Conservation (phyloP, 345 rosid species). For the Populus tremula region DNA sequence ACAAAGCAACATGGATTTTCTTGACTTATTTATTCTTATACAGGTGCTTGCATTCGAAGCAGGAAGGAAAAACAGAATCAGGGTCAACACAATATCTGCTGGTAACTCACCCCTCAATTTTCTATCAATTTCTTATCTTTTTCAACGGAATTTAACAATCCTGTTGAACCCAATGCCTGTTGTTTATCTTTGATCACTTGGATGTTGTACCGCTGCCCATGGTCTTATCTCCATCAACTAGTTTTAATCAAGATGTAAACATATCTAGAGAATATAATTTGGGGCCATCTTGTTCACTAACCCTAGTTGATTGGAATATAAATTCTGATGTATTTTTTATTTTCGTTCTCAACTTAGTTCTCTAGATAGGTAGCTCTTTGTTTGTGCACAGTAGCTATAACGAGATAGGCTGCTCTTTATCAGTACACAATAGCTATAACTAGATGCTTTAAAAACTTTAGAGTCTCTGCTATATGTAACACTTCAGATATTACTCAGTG, state of each 20-base stretch:
- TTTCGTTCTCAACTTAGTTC: background rate
- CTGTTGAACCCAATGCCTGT: background rate
- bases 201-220: background rate
- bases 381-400: background rate
- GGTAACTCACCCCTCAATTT: conserved; percentile 30
- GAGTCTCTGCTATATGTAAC: background rate
- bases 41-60: conserved; percentile 82
- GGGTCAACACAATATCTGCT: conserved; percentile 72
- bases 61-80: conserved; percentile 62
- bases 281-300: background rate
- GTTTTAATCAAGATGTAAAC: background rate
- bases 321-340: background rate
- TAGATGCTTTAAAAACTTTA: background rate
- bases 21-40: conserved; percentile 5
- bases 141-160: background rate
- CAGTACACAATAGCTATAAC: background rate
- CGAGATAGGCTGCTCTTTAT: background rate
- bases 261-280: background rate
- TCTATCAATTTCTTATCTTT: background rate
- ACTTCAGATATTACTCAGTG: background rate
- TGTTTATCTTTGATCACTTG: background rate
- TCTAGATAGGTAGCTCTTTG: background rate
- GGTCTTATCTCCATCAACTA: background rate
- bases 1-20: background rate
- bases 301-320: background rate